phyloP scores from a whole-genome alignment of 1,284 basidiomycete genomes.

The Cutaneotrichosporon sp. region DNA sequence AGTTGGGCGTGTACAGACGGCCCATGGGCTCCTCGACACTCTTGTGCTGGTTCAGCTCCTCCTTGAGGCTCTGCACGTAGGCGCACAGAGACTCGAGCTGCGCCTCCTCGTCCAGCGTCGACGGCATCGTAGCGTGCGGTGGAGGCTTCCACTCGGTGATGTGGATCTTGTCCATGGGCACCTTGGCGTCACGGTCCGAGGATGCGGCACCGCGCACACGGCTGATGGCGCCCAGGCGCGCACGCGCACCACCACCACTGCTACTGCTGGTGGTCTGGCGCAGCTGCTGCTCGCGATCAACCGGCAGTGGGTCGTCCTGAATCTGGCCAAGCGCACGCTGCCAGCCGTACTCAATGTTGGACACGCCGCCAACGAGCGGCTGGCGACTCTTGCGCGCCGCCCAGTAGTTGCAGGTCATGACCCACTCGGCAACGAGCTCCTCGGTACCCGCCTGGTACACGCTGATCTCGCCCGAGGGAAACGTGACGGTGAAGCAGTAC shows the following conservation, averaged over 20 bases:
- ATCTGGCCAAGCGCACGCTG: conserved; percentile 52
- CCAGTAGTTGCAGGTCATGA: conserved; percentile 98
- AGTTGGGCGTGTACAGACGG: conserved; percentile 67
- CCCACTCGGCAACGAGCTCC: conserved; percentile 96
- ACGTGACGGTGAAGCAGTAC: conserved; percentile 89
- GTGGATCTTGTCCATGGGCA: conserved; percentile 59
- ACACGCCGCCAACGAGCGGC: conserved; percentile 87
- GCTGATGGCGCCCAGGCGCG: conserved; percentile 12
- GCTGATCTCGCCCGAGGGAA: conserved; percentile 79
- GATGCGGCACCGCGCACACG: conserved; percentile 50
- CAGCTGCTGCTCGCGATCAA: neutral
- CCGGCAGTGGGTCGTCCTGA: conserved; percentile 26
- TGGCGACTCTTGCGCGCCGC: conserved; percentile 88
- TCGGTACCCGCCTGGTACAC: conserved; percentile 98
- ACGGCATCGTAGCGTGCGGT: conserved; percentile 71
- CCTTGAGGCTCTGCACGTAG: conserved; percentile 69
- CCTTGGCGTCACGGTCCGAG: neutral
- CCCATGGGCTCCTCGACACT: conserved; percentile 77
- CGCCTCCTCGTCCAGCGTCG: conserved; percentile 81
- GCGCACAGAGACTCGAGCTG: conserved; percentile 80
- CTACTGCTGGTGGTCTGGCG: neutral
- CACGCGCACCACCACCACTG: conserved; percentile 6
- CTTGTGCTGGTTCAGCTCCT: conserved; percentile 76
- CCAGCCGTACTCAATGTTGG: conserved; percentile 99
- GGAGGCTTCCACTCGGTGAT: conserved; percentile 95